phyloP scores from a whole-genome alignment of 257 asterid species.

The Solanum medicagineum region DNA sequence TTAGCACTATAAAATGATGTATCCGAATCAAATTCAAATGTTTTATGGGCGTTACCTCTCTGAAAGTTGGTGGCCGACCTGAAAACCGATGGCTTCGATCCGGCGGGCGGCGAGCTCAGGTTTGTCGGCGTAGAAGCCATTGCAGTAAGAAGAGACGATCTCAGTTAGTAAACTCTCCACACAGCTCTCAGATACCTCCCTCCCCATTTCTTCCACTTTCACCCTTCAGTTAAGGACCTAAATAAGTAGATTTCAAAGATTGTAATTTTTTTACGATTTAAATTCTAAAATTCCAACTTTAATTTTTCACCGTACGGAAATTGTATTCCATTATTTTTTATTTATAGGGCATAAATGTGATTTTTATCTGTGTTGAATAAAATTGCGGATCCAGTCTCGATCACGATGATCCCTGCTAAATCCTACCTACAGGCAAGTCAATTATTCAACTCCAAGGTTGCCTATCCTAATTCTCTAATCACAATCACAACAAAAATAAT shows the following conservation, averaged over 20 bases:
- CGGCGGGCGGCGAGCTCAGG: slow-evolving; percentile 94
- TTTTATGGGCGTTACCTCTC: slow-evolving; percentile 38
- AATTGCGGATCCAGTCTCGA: neutral
- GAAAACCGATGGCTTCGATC: slow-evolving; percentile 93
- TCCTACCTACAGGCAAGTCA: no score
- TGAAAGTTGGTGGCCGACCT: slow-evolving; percentile 88
- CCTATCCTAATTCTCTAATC: no score
- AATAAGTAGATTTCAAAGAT: neutral
- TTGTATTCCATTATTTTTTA: neutral
- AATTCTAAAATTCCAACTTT: neutral
- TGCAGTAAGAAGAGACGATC: slow-evolving; percentile 66
- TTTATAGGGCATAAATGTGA: neutral
- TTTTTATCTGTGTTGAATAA: neutral
- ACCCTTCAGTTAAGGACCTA: neutral
- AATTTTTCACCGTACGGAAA: neutral
- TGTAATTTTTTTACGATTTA: neutral
- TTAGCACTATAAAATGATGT: neutral
- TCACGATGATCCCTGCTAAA: no score
- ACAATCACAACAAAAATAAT: no score
- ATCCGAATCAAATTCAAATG: neutral
- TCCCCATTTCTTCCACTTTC: slow-evolving; percentile 23
- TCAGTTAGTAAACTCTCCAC: slow-evolving; percentile 86
- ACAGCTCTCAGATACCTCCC: slow-evolving; percentile 90
- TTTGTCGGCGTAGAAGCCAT: slow-evolving; percentile 73
- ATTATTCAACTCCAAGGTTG: no score